Conservation (phyloP, 495 filamentous ascomycete genomes). For the Extremus antarcticus region DNA sequence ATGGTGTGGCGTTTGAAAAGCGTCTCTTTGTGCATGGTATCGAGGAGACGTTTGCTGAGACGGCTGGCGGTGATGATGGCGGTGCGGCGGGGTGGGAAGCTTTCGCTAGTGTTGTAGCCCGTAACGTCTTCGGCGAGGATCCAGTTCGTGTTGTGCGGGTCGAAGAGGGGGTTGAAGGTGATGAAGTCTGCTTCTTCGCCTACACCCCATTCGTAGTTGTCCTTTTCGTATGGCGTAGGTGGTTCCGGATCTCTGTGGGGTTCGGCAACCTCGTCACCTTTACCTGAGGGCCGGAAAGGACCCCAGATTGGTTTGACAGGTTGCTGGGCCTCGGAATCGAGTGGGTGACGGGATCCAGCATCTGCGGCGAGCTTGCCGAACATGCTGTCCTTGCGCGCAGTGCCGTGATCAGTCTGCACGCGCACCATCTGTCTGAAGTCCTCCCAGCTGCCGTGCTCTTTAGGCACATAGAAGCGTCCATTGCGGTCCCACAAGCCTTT, state of each 20-base stretch:
- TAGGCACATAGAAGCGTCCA: constrained; percentile 79
- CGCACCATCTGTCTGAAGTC: constrained; percentile 89
- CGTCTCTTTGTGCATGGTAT: constrained; percentile 84
- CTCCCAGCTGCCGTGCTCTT: constrained; percentile 80
- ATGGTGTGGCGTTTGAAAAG: constrained; percentile 70
- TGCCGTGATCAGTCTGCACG: constrained; percentile 77
- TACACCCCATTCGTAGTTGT: constrained; percentile 79
- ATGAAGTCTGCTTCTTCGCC: constrained; percentile 90
- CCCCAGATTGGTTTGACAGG: constrained; percentile 76
- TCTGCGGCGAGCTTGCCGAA: constrained; percentile 32
- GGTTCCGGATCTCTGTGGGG: constrained; percentile 60
- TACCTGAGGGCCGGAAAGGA: constrained; percentile 52
- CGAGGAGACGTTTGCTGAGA: constrained; percentile 69
- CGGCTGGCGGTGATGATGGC: constrained; percentile 81
- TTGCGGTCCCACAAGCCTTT: constrained; percentile 93
- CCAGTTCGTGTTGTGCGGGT: constrained; percentile 85
- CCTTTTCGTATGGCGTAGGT: constrained; percentile 58
- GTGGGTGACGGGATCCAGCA: constrained; percentile 24
- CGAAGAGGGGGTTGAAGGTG: constrained; percentile 85
- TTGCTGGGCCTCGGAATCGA: constrained; percentile 38
- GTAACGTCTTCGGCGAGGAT: constrained; percentile 76
- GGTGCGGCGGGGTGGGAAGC: constrained; percentile 54
- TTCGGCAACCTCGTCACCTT: constrained; percentile 54
- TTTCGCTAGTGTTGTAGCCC: constrained; percentile 63
- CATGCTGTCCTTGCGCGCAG: constrained; percentile 61